Evolutionary conservation across 1,284 basidiomycete genomes (phyloP), one percentile per base, ranked within the genome.

Genomic region (Coriolopsis trogii): DNA sequence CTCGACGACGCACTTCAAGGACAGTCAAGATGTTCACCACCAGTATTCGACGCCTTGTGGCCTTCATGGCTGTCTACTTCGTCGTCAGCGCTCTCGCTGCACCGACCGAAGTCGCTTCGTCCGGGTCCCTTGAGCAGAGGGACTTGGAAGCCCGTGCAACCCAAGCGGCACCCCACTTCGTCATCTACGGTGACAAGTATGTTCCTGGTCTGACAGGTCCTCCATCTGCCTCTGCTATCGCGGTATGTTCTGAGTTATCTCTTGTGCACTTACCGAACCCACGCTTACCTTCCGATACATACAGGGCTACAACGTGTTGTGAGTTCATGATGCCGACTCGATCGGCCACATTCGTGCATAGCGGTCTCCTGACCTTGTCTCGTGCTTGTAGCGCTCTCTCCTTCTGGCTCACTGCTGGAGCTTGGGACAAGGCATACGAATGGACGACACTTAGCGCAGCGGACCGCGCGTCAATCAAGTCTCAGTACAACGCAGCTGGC

Each of bases 241-340:
- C 60, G 38, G 78, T 70, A 44, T 7, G 67, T 63, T 10, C 31
- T 28, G 16, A 13, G 21, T 36, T 29, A 0, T 26, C 13, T n/a
- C 15, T 4, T 21, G n/a, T 43, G 36, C 6, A 15, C 12, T 40
- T 12, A 34, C 12, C 37, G 31, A 6, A n/a, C n/a, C n/a, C n/a
- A n/a, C n/a, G n/a, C n/a, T n/a, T n/a, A n/a, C n/a, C n/a, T n/a
- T n/a, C 41, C 9, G n/a, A 36, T 9, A 4, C 16, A 4, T 13
- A 41, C 33, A 76, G 73, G 76, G 78, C 0, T 80, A 68, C 60
- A 80, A 78, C 49, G 74, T 74, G 20, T 78, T 76, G 77, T 77
- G 43, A 61, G 72, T 46, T 9, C 20, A 5, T 33, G 25, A 30
- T 20, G 33, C 33, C n/a, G 15, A 28, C 33, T 12, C 28, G 18